A percentile compares a stretch with the other conserved stretches of the same genome.
These are phyloP conservation scores for Pleoardoris graminearum DNA, from an alignment of 2,329 filamentous ascomycete genomes.

Conservation along the genomic window DNA sequence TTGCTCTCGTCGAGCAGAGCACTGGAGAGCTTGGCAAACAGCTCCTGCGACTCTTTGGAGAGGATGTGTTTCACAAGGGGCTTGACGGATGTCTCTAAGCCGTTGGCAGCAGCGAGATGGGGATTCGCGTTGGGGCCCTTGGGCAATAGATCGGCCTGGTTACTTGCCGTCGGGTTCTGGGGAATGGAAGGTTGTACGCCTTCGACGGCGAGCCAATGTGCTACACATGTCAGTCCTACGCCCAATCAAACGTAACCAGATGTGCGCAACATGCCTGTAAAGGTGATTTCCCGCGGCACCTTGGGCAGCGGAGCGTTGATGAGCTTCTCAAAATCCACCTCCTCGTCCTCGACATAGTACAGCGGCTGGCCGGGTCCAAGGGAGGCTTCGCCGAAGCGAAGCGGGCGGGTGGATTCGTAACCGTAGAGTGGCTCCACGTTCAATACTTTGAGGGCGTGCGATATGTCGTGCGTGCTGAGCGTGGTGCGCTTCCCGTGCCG, in stretches of 20 bases:
- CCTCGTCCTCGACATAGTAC: constrained; percentile 97
- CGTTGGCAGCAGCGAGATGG: constrained; percentile 78
- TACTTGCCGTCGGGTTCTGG: constrained; percentile 88
- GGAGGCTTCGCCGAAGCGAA: constrained; percentile 91
- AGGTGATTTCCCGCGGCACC: constrained; percentile 87
- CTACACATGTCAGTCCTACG: constrained; percentile 50
- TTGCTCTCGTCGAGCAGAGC: constrained; percentile 87
- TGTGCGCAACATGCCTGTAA: constrained; percentile 68
- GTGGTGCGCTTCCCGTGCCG: constrained; percentile 84
- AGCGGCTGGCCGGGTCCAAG: constrained; percentile 91
- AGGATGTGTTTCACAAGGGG: constrained; percentile 94
- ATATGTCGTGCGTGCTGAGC: constrained; percentile 85
- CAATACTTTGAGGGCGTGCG: constrained; percentile 79
- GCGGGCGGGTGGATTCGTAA: constrained; percentile 86
- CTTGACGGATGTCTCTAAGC: constrained; percentile 83
- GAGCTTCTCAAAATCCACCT: constrained; percentile 97
- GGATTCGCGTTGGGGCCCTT: constrained; percentile 90
- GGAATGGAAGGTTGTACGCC: constrained; percentile 95
- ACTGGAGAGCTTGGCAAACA: constrained; percentile 92
- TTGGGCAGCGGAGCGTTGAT: constrained; percentile 96
- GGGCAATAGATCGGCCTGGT: constrained; percentile 82
- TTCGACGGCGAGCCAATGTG: constrained; percentile 97
- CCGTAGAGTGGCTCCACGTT: constrained; percentile 96
- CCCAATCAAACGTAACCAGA: not conserved
- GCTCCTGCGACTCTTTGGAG: constrained; percentile 92